phyloP scores from a whole-genome alignment of 225 moss, liverwort and hornwort species.

The Pseudisothecium myosuroides region DNA sequence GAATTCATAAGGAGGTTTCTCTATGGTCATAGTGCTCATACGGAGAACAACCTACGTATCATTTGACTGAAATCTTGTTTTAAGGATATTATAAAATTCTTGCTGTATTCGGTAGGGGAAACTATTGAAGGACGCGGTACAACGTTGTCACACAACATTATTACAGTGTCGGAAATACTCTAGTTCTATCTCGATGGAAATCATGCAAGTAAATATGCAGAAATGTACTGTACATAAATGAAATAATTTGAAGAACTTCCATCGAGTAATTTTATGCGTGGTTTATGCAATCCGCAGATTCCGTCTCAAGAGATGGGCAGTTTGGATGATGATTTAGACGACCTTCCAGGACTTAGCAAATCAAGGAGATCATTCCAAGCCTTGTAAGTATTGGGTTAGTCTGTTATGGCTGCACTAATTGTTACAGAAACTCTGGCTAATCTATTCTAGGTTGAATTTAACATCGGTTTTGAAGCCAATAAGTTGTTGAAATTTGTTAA shows the following conservation, averaged over 20 bases:
- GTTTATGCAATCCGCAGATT: conserved; percentile 27
- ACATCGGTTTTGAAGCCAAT: background rate
- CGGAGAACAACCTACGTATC: too few relatives aligned
- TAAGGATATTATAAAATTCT: background rate
- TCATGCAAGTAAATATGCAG: background rate
- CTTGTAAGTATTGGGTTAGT: background rate
- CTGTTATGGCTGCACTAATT: background rate
- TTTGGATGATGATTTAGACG: conserved; percentile 59
- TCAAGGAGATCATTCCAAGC: conserved; percentile 28
- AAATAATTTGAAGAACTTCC: background rate
- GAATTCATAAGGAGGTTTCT: background rate
- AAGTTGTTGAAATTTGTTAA: background rate
- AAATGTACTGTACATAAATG: background rate
- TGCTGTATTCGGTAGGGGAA: background rate
- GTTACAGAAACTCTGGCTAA: background rate
- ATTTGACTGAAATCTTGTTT: background rate
- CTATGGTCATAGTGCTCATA: background rate
- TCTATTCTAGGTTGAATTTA: background rate
- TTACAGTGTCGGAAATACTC: background rate
- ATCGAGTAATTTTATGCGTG: background rate
- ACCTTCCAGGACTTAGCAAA: conserved; percentile 37
- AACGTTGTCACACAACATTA: background rate
- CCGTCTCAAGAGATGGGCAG: conserved; percentile 86
- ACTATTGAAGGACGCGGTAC: background rate
- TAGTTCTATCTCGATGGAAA: background rate